phyloP scores from a whole-genome alignment of 2,329 filamentous ascomycete genomes.

The Xylariaceae sp. region DNA sequence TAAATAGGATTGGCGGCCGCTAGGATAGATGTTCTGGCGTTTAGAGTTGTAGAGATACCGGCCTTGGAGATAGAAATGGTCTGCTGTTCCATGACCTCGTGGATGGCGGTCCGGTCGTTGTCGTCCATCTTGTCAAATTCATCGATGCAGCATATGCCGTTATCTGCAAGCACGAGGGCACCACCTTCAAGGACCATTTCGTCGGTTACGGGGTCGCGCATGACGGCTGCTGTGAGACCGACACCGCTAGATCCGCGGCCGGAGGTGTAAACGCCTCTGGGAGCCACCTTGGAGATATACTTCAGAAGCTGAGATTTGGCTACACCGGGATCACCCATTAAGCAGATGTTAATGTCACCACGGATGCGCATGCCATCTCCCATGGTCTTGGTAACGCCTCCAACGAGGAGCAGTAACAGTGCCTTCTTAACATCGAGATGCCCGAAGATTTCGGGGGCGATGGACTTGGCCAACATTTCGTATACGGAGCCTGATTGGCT shows the following conservation, averaged over 20 bases:
- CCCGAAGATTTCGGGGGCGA: constrained; percentile 94
- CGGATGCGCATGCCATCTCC: constrained; percentile 98
- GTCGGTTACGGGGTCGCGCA: constrained; percentile 78
- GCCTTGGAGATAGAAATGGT: constrained; percentile 81
- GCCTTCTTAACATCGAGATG: constrained; percentile 98
- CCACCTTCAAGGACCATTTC: constrained; percentile 82
- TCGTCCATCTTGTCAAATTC: constrained; percentile 91
- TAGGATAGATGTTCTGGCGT: constrained; percentile 91
- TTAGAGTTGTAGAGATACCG: constrained; percentile 71
- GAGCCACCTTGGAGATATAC: constrained; percentile 97
- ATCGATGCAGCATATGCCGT: constrained; percentile 82
- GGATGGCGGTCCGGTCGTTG: constrained; percentile 74
- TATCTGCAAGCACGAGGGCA: constrained; percentile 74
- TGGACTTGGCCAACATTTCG: constrained; percentile 91
- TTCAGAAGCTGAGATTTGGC: constrained; percentile 98
- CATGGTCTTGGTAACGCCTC: constrained; percentile 94
- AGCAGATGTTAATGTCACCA: constrained; percentile 96
- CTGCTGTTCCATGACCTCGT: constrained; percentile 87
- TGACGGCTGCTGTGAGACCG: constrained; percentile 77
- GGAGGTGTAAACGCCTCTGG: constrained; percentile 82
- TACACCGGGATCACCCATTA: constrained; percentile 99
- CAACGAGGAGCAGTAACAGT: constrained; percentile 88
- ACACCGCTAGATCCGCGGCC: constrained; percentile 78
- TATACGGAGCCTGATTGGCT: constrained; percentile 87
- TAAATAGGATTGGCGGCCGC: constrained; percentile 97